phyloP scores from a whole-genome alignment of 768 basidiomycete species.

The Dentipellis sp. region DNA sequence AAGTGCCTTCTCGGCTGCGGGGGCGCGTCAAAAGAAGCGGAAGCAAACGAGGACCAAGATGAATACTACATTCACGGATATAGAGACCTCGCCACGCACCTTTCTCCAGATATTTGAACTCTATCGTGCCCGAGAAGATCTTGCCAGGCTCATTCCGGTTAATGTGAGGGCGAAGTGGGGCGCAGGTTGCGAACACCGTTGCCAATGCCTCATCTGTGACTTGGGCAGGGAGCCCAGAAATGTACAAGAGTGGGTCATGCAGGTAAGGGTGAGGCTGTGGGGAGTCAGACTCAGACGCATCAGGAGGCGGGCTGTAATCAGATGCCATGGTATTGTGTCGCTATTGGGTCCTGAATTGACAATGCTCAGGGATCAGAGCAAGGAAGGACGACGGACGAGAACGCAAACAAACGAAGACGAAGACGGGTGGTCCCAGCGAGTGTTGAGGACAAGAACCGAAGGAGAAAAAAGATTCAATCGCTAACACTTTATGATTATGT shows the following conservation, averaged over 20 bases:
- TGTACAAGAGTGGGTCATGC: conserved; percentile 74
- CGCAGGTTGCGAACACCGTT: conserved; percentile 60
- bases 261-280: conserved; percentile 69
- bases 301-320: conserved; percentile 11
- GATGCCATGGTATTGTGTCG: conserved; percentile 4
- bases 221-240: conserved; percentile 66
- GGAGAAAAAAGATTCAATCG: conserved; percentile 2
- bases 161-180: conserved; percentile 76
- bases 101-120: conserved; percentile 76
- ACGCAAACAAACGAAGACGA: background rate
- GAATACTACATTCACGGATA: conserved; percentile 1
- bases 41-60: background rate
- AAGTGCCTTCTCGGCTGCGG: conserved; percentile 78
- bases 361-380: background rate
- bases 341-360: background rate
- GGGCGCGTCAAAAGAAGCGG: conserved; percentile 9
- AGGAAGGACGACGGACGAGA: background rate
- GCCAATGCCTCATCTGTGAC: conserved; percentile 75
- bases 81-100: conserved; percentile 34
- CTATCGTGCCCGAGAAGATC: conserved; percentile 63
- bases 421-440: background rate
- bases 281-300: conserved; percentile 9
- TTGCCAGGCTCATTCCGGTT: conserved; percentile 44
- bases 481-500: conserved; percentile 12
- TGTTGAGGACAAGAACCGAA: background rate